Conservation (phyloP, 495 filamentous ascomycete genomes). For the Schizothecium vesticola region DNA sequence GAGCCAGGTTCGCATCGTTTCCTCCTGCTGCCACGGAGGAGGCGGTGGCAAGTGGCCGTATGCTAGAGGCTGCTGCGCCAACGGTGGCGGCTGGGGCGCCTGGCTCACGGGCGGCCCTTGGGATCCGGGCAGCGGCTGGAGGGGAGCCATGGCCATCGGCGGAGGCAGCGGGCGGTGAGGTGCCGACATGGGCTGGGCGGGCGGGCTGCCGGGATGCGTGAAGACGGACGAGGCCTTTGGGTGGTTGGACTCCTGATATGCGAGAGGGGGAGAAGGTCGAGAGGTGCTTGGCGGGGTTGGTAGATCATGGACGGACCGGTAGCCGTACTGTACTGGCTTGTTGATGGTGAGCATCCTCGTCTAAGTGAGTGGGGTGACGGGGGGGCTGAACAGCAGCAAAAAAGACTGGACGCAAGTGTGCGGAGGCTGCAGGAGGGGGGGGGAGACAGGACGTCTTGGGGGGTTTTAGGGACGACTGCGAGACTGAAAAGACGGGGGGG, state of each 20-base stretch:
- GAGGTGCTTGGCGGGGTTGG: constrained; percentile 55
- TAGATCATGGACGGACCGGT: constrained; percentile 65
- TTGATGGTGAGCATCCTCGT: constrained; percentile 63
- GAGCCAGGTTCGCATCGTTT: constrained; percentile 78
- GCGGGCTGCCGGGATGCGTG: constrained; percentile 37
- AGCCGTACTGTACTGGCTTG: constrained; percentile 60
- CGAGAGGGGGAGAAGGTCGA: constrained; percentile 56
- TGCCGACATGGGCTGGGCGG: constrained; percentile 57
- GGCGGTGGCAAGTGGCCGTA: constrained; percentile 60
- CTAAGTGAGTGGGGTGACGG: constrained; percentile 15
- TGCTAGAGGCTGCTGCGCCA: constrained; percentile 34
- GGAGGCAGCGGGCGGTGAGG: constrained; percentile 72
- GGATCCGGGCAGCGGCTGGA: constrained; percentile 39
- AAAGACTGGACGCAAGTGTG: constrained; percentile 15
- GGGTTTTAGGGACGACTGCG: constrained; percentile 10
- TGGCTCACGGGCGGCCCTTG: constrained; percentile 26
- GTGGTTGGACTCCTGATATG: constrained; percentile 44
- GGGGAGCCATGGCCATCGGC: constrained; percentile 65
- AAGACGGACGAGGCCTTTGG: constrained; percentile 34
- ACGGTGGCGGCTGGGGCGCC: constrained; percentile 34
- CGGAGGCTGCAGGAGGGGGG: constrained; percentile 12
- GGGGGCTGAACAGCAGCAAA: constrained; percentile 11
- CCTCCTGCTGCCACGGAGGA: constrained; percentile 71
- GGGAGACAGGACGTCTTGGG: constrained; percentile 6
- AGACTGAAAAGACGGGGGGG: constrained; percentile 17